Evolutionary conservation across 345 rosid species (phyloP).

Genomic region (Adansonia digitata): DNA sequence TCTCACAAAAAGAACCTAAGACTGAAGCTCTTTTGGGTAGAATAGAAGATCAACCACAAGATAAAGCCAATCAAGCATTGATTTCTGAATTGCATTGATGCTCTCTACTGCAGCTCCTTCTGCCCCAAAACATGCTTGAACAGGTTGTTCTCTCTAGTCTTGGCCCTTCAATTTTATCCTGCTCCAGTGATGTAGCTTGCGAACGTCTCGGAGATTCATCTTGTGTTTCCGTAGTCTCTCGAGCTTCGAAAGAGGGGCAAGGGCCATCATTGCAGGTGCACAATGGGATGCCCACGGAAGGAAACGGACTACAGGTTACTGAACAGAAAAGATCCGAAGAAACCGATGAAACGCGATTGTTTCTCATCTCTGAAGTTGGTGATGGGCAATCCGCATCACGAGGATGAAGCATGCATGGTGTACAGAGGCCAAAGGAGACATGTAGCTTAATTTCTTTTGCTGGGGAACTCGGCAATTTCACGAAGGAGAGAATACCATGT

Average conservation of each 20-base stretch:
- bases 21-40: not conserved
- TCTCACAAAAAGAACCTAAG: not conserved
- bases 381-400: constrained; percentile 55
- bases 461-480: constrained; percentile 62
- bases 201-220: constrained; percentile 45
- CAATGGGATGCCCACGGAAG: constrained; percentile 75
- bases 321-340: constrained; percentile 89
- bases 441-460: constrained; percentile 59
- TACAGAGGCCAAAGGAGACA: constrained; percentile 74
- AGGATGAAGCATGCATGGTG: constrained; percentile 85
- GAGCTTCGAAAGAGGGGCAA: constrained; percentile 72
- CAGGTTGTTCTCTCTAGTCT: constrained; percentile 83
- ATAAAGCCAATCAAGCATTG: constrained; percentile 46
- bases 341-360: constrained; percentile 63
- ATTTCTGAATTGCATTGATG: constrained; percentile 95
- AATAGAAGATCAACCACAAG: not conserved
- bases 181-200: constrained; percentile 43
- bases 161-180: constrained; percentile 68
- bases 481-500: constrained; percentile 69
- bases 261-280: constrained; percentile 87
- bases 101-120: constrained; percentile 99
- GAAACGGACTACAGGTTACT: constrained; percentile 92
- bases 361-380: constrained; percentile 60
- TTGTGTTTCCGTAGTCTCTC: constrained; percentile 40
- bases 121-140: constrained; percentile 95